Evolutionary conservation across 1,139 yeast genomes (phyloP).

Genomic region (Barnettozyma hawaiiensis): DNA sequence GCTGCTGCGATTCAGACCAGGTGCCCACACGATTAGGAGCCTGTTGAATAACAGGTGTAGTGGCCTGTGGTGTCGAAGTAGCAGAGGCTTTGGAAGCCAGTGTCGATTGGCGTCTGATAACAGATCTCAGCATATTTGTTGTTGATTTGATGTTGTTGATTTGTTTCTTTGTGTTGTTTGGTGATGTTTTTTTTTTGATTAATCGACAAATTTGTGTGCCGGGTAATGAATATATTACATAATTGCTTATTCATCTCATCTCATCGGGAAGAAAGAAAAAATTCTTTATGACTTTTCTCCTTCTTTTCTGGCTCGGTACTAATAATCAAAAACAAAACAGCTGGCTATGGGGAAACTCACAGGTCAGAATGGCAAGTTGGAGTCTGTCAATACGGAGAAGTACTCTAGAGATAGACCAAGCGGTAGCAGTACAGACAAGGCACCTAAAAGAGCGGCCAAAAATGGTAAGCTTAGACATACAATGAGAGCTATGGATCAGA

Average conservation of each 20-base stretch:
- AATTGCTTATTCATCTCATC: slow-evolving; percentile 2
- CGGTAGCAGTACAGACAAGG: neutral
- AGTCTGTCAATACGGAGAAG: neutral
- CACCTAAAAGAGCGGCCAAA: slow-evolving; percentile 29
- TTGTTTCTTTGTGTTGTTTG: no score
- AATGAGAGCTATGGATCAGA: slow-evolving; percentile 60
- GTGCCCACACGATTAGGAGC: slow-evolving; percentile 69
- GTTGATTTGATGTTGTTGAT: neutral
- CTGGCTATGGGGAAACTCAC: slow-evolving; percentile 10
- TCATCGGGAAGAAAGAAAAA: neutral
- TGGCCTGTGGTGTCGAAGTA: neutral
- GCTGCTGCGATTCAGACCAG: slow-evolving; percentile 69
- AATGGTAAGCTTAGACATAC: slow-evolving; percentile 62
- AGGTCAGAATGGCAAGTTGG: slow-evolving; percentile 8
- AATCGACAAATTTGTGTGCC: no score
- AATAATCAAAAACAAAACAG: no score
- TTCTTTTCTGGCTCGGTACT: no score
- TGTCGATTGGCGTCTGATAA: slow-evolving; percentile 7
- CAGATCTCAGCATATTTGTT: slow-evolving; percentile 3
- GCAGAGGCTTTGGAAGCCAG: neutral
- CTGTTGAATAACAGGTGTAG: slow-evolving; percentile 34
- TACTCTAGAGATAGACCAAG: slow-evolving; percentile 1
- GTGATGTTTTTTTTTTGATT: neutral
- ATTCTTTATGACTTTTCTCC: no score
- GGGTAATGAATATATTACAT: neutral